phyloP scores from a whole-genome alignment of 2,329 filamentous ascomycete species.

The Pestalotiopsis sp. region DNA sequence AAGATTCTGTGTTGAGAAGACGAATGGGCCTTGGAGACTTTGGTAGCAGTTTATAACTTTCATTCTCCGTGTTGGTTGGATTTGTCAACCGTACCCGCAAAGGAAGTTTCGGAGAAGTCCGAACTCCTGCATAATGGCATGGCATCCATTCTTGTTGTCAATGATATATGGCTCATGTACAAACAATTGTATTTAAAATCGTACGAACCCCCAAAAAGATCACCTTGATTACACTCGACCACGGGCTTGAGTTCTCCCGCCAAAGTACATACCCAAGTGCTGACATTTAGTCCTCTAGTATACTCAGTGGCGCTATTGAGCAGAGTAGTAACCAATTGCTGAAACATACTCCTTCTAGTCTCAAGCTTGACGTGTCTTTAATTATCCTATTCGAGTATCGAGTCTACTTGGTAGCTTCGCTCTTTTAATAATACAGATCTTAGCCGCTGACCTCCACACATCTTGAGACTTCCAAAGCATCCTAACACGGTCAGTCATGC shows the following conservation, averaged over 20 bases:
- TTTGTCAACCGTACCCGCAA: background rate
- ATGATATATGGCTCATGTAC: background rate
- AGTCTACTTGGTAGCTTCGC: background rate
- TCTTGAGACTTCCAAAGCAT: slow-evolving; percentile 67
- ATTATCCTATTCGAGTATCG: background rate
- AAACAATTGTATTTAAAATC: background rate
- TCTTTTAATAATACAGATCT: slow-evolving; percentile 19
- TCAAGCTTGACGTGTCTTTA: background rate
- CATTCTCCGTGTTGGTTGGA: background rate
- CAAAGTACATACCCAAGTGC: background rate
- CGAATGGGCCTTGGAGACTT: background rate
- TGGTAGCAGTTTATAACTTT: background rate
- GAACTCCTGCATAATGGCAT: background rate
- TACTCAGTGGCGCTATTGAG: too few species aligned
- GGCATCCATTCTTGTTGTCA: background rate
- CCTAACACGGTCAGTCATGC: slow-evolving; percentile 43
- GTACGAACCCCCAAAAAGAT: background rate
- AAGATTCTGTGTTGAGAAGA: background rate
- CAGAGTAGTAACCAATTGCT: background rate
- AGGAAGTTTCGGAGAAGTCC: background rate
- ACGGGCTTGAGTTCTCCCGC: background rate
- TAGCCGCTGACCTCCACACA: slow-evolving; percentile 42
- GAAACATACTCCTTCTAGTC: background rate
- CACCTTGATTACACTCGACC: background rate
- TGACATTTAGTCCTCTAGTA: background rate